Percentiles rank a stretch among this genome's conserved stretches.
These are phyloP conservation scores for Russula emetica DNA, from an alignment of 768 basidiomycete genomes.

Conservation along the genomic window DNA sequence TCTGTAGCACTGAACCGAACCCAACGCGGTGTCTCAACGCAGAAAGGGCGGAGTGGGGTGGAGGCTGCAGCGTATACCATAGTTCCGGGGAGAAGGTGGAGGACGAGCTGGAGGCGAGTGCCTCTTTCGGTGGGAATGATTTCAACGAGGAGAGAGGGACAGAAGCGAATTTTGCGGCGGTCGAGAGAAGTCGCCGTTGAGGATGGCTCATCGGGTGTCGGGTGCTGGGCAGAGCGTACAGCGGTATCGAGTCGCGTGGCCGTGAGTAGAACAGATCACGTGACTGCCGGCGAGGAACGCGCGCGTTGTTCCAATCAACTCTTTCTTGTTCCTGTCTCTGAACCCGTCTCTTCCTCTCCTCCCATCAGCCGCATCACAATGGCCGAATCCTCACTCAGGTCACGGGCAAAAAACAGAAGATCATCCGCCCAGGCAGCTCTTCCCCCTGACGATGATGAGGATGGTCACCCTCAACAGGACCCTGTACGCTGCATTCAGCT, in stretches of 20 bases:
- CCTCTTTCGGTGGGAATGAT: conserved; percentile 60
- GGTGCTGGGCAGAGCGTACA: background rate
- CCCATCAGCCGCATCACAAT: conserved; percentile 5
- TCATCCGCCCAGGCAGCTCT: conserved; percentile 8
- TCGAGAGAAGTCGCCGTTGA: conserved; percentile 48
- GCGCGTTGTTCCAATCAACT: background rate
- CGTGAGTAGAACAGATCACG: background rate
- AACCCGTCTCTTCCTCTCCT: background rate
- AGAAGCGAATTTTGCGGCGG: conserved; percentile 47
- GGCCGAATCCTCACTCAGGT: conserved; percentile 13
- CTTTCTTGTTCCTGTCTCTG: background rate
- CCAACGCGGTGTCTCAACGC: conserved; percentile 78
- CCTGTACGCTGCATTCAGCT: conserved; percentile 7
- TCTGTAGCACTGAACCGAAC: conserved; percentile 52
- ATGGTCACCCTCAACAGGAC: conserved; percentile 13
- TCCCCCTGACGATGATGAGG: conserved; percentile 2
- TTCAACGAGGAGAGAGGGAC: conserved; percentile 53
- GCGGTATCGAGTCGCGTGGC: background rate
- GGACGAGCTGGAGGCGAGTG: conserved; percentile 33
- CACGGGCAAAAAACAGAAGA: conserved; percentile 15
- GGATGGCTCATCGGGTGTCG: conserved; percentile 55
- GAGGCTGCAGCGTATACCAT: conserved; percentile 70
- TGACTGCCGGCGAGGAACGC: background rate
- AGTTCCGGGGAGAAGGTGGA: conserved; percentile 53
- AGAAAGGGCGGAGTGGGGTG: conserved; percentile 63